Evolutionary conservation across 306 rosid genomes (phyloP), one percentile per base, ranked within the genome.

Genomic region (Quercus engelmannii): DNA sequence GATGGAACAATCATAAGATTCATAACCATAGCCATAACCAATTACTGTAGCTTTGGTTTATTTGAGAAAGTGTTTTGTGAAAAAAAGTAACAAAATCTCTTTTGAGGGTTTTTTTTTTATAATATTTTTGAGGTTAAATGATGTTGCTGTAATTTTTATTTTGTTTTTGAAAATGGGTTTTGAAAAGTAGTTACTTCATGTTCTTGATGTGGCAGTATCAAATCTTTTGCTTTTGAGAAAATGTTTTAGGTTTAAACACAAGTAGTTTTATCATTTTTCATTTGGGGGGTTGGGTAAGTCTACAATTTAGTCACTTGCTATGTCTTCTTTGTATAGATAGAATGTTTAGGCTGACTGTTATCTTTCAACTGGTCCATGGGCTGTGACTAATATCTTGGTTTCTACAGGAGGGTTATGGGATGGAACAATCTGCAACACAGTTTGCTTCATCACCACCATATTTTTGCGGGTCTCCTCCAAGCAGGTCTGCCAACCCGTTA

Each of bases 391-490:
- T 77, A 15, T 75, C 20, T 30, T 79, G 74, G 69, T 77, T 62
- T 77, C 54, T 74, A 56, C 81, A 90, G 97, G 97, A 89, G 86
- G 78, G 85, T 82, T 63, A 83, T 74, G 97, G 86, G 79, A 84
- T 82, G 15, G 96, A 91, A 69, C 85, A 71, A 68, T 80, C 79
- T 63, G 55, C 87, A 1, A 69, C 54, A 26, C 88, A 89, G 18
- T 87, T 83, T 46, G 89, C 93, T 6, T 87, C 89, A 14, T 91
- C 97, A 49, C 97, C 98, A 58, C 98, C 98, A 64, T 93, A 70
- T 89, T 93, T 87, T 90, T 80, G 91, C 23, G 95, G 92, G 56
- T 93, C 98, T 71, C 98, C 98, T 19, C 98, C 97, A 0, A 87
- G 88, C 61, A 77, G 98, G 41, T 93, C 97, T 15, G 86, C 92